Conservation (phyloP, 768 basidiomycete species). For the Boletus reticuloceps region DNA sequence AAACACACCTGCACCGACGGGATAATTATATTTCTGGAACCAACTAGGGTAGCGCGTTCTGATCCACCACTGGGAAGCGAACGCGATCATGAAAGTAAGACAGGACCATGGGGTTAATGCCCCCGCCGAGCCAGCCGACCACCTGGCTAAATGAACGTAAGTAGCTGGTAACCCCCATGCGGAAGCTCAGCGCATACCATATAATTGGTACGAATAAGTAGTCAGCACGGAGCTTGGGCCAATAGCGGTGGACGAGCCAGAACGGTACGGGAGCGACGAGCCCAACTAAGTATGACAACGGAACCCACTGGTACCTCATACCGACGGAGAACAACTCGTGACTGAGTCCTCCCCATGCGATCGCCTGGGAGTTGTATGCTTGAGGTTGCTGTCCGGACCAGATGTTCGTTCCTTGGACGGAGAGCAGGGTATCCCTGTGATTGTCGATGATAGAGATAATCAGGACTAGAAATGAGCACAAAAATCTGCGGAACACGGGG, state of each 20-base stretch:
- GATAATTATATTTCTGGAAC: conserved; percentile 39
- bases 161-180: not conserved
- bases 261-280: conserved; percentile 38
- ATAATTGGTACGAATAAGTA: conserved; percentile 32
- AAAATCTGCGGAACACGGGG: not conserved
- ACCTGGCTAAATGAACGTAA: conserved; percentile 10
- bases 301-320: conserved; percentile 38
- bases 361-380: conserved; percentile 30
- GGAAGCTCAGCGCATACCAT: conserved; percentile 16
- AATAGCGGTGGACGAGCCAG: conserved; percentile 38
- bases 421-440: conserved; percentile 48
- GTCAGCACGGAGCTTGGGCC: conserved; percentile 32
- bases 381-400: conserved; percentile 31
- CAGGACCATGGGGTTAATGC: conserved; percentile 25
- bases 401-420: conserved; percentile 47
- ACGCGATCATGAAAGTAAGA: conserved; percentile 20
- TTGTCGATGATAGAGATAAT: conserved; percentile 57
- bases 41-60: conserved; percentile 34
- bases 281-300: conserved; percentile 34
- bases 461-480: conserved; percentile 39
- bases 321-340: conserved; percentile 32
- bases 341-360: conserved; percentile 39
- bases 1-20: conserved; percentile 39
- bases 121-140: conserved; percentile 14
- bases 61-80: conserved; percentile 38